Conservation (phyloP, 2,329 filamentous ascomycete species). For the Domatiomyces catenatus region DNA sequence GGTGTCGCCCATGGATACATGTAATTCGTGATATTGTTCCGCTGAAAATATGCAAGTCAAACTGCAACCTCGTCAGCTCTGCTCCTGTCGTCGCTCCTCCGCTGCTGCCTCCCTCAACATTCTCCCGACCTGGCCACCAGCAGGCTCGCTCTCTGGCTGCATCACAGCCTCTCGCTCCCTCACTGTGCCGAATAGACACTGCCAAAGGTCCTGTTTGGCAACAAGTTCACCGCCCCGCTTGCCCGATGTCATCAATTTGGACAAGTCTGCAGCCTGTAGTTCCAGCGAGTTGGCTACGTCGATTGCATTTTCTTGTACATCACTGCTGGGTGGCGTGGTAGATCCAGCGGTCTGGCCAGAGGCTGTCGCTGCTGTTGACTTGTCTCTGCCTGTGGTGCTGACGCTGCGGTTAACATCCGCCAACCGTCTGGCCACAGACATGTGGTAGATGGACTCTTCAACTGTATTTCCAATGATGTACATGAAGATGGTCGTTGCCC, state of each 20-base stretch:
- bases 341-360: slow-evolving; percentile 22
- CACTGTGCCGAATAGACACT: slow-evolving; percentile 58
- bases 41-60: neutral
- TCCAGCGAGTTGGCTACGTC: slow-evolving; percentile 77
- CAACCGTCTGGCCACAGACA: slow-evolving; percentile 64
- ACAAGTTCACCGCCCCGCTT: slow-evolving; percentile 66
- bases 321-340: slow-evolving; percentile 20
- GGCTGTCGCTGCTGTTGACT: slow-evolving; percentile 5
- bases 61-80: neutral
- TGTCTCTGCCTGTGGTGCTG: slow-evolving; percentile 20
- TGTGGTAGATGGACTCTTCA: slow-evolving; percentile 78
- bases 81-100: neutral
- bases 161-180: slow-evolving; percentile 18
- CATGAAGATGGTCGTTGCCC: slow-evolving; percentile 85
- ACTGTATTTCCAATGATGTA: slow-evolving; percentile 85
- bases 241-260: slow-evolving; percentile 54
- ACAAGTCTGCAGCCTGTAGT: slow-evolving; percentile 56
- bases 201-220: slow-evolving; percentile 65
- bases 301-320: slow-evolving; percentile 42
- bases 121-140: neutral
- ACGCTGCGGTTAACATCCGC: slow-evolving; percentile 51
- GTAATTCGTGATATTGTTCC: too few relatives aligned
- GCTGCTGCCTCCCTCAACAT: neutral
- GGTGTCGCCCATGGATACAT: too few relatives aligned
- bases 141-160: neutral